Conservation (phyloP, 768 basidiomycete genomes). For the Kwoniella dejecticola region DNA sequence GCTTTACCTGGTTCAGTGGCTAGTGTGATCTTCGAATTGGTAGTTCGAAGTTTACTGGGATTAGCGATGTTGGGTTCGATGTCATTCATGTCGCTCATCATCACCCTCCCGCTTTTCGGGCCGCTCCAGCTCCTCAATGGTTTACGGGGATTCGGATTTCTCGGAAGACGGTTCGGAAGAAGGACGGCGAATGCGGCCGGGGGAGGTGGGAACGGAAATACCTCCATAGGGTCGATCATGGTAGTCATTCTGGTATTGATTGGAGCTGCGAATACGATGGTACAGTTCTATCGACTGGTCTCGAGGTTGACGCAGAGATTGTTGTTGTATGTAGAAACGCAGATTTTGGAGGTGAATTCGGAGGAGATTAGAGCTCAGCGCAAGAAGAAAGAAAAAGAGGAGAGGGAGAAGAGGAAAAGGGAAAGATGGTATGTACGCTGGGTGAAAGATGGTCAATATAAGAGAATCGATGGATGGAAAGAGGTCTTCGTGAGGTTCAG, state of each 20-base stretch:
- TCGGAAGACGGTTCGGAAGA: conserved; percentile 21
- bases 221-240: conserved; percentile 31
- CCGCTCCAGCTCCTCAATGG: conserved; percentile 41
- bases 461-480: conserved; percentile 28
- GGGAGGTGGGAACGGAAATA: not conserved
- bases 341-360: conserved; percentile 49
- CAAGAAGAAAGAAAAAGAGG: conserved; percentile 2
- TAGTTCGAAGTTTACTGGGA: conserved; percentile 38
- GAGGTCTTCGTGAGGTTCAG: conserved; percentile 29
- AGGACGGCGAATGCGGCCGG: conserved; percentile 5
- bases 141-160: conserved; percentile 37
- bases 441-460: conserved; percentile 35
- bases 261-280: conserved; percentile 37
- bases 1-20: conserved; percentile 1
- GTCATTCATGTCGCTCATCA: conserved; percentile 41
- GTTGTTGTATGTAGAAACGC: conserved; percentile 42
- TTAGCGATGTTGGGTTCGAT: conserved; percentile 43
- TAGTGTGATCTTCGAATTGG: conserved; percentile 18
- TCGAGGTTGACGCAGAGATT: conserved; percentile 23
- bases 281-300: conserved; percentile 29
- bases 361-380: conserved; percentile 22
- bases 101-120: conserved; percentile 38
- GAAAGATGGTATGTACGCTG: conserved; percentile 28
- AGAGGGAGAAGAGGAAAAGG: conserved; percentile 9
- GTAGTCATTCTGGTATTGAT: conserved; percentile 45